phyloP scores from a whole-genome alignment of 768 basidiomycete genomes.

The Podaxis carcinomalis region DNA sequence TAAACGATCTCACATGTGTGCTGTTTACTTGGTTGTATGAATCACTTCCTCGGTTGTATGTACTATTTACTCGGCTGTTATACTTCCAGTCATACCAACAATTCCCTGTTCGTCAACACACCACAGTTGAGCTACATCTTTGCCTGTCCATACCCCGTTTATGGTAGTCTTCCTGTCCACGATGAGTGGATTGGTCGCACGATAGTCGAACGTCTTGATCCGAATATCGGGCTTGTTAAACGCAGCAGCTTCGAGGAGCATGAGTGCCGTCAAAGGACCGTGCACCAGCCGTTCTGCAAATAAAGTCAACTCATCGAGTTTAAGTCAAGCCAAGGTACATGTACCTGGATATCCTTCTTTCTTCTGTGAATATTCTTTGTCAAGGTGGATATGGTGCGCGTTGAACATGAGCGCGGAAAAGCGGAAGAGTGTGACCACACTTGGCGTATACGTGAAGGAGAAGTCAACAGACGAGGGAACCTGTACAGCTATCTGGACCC shows the following conservation, averaged over 20 bases:
- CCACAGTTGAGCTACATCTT: constrained; percentile 45
- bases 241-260: constrained; percentile 62
- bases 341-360: constrained; percentile 72
- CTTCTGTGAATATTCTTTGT: constrained; percentile 63
- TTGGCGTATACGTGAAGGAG: constrained; percentile 63
- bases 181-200: constrained; percentile 61
- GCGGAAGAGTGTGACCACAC: constrained; percentile 71
- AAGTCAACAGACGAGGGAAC: constrained; percentile 50
- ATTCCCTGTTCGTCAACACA: constrained; percentile 51
- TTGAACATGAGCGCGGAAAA: constrained; percentile 88
- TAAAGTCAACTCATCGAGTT: background rate
- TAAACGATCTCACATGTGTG: constrained; percentile 25
- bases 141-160: constrained; percentile 39
- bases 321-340: constrained; percentile 12
- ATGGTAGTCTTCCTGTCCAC: constrained; percentile 48
- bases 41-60: background rate
- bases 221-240: constrained; percentile 44
- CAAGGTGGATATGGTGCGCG: constrained; percentile 80
- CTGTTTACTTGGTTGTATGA: no score
- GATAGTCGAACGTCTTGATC: constrained; percentile 59
- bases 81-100: constrained; percentile 65
- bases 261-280: constrained; percentile 75
- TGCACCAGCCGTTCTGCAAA: constrained; percentile 74
- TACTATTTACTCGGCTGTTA: constrained; percentile 17
- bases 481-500: constrained; percentile 36